phyloP scores from a whole-genome alignment of 768 basidiomycete genomes.

The Agaricus sinodeliciosus region DNA sequence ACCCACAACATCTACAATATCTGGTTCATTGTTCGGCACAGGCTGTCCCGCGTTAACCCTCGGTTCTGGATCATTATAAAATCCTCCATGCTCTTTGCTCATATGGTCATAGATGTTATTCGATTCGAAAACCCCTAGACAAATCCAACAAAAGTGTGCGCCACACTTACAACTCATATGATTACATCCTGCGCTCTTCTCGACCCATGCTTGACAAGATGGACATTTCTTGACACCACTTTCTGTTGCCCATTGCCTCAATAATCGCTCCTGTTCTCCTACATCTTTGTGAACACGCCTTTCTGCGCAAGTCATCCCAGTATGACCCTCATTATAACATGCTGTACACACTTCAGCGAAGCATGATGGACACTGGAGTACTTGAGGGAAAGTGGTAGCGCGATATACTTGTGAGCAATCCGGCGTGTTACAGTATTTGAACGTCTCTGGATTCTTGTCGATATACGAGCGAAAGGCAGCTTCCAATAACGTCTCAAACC shows the following conservation, averaged over 20 bases:
- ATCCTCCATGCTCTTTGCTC: conserved; percentile 8
- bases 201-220: conserved; percentile 34
- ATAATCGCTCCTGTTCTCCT: conserved; percentile 34
- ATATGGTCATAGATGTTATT: conserved; percentile 12
- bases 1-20: conserved; percentile 7
- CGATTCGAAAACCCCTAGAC: conserved; percentile 9
- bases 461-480: conserved; percentile 50
- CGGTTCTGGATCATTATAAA: conserved; percentile 3
- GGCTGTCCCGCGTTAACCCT: neutral
- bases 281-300: conserved; percentile 24
- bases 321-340: conserved; percentile 44
- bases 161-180: conserved; percentile 47
- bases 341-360: conserved; percentile 39
- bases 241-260: conserved; percentile 30
- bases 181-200: conserved; percentile 50
- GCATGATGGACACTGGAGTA: conserved; percentile 47
- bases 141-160: conserved; percentile 28
- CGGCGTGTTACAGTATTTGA: conserved; percentile 64
- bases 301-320: conserved; percentile 44
- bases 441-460: conserved; percentile 46
- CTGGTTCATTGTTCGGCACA: neutral
- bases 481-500: conserved; percentile 48
- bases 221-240: conserved; percentile 42
- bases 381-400: conserved; percentile 15
- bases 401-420: conserved; percentile 68